Percentiles rank a stretch among this genome's conserved stretches.
Evolutionary conservation across 1,284 basidiomycete genomes (phyloP).

Genomic region (Fomitopsis palustris): DNA sequence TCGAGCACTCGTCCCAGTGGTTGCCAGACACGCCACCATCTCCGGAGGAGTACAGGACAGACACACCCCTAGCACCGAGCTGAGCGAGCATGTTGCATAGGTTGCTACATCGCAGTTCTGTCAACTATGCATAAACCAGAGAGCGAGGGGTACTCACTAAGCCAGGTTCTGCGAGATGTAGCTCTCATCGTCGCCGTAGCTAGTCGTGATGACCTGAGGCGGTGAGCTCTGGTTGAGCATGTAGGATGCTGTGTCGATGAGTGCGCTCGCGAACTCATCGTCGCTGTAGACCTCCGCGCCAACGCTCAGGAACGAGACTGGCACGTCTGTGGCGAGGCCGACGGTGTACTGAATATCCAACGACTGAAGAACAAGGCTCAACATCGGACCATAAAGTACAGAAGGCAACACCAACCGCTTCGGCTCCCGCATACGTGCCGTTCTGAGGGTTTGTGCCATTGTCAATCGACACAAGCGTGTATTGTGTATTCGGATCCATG

Average conservation of each 20-base stretch:
- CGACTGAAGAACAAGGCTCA: constrained; percentile 30
- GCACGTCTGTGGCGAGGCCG: constrained; percentile 36
- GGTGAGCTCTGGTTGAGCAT: constrained; percentile 32
- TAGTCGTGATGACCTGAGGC: constrained; percentile 50
- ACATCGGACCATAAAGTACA: not conserved
- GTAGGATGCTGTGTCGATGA: constrained; percentile 23
- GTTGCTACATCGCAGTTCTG: constrained; percentile 14
- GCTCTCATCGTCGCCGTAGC: constrained; percentile 24
- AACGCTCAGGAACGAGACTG: constrained; percentile 40
- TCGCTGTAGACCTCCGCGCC: constrained; percentile 30
- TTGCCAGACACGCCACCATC: constrained; percentile 57
- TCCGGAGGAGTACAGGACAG: constrained; percentile 59
- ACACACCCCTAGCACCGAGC: constrained; percentile 53
- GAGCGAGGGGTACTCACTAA: too few species aligned
- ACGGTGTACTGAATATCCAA: constrained; percentile 64
- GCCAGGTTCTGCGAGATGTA: constrained; percentile 39
- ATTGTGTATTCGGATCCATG: constrained; percentile 28
- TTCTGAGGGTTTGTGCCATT: constrained; percentile 34
- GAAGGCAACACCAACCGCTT: constrained; percentile 12
- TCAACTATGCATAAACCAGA: not conserved
- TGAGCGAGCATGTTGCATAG: constrained; percentile 21
- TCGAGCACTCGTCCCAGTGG: constrained; percentile 40
- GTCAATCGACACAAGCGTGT: constrained; percentile 12
- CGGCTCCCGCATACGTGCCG: constrained; percentile 10
- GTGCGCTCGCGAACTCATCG: constrained; percentile 14